phyloP scores from a whole-genome alignment of 2,329 filamentous ascomycete species.

The Microdochium nivale region DNA sequence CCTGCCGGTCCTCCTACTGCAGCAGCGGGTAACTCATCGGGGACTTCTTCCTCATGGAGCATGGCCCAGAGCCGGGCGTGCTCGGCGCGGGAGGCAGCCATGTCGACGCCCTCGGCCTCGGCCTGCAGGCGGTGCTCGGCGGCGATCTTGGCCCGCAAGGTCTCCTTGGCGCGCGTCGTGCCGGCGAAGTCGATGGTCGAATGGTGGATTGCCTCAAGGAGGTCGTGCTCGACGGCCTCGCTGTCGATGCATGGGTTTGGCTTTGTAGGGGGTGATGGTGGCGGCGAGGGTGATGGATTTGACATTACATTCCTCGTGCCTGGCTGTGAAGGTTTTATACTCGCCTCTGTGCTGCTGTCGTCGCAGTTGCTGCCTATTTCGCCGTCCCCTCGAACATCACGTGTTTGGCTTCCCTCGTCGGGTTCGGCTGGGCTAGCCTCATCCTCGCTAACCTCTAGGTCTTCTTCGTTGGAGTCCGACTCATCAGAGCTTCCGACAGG shows the following conservation, averaged over 20 bases:
- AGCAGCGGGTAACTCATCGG: background rate
- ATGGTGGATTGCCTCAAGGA: conserved; percentile 16
- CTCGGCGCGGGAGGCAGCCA: conserved; percentile 8
- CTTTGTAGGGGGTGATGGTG: background rate
- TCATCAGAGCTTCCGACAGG: background rate
- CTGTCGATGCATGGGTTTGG: background rate
- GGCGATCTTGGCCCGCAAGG: conserved; percentile 10
- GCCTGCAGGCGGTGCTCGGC: conserved; percentile 16
- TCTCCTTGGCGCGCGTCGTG: conserved; percentile 8
- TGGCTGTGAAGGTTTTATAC: background rate
- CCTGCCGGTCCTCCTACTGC: background rate
- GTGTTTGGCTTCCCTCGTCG: no score
- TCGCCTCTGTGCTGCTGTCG: background rate
- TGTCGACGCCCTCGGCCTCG: conserved; percentile 13
- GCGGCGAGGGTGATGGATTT: background rate
- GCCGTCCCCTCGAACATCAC: no score
- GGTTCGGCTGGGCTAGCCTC: no score
- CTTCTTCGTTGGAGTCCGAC: background rate
- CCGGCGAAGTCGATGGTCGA: conserved; percentile 5
- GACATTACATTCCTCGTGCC: no score
- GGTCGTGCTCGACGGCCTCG: conserved; percentile 5
- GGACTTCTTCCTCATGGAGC: background rate
- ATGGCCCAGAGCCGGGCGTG: conserved; percentile 16
- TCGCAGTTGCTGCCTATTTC: background rate
- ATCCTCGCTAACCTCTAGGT: background rate